Conservation (phyloP, 331 rosid species). For the Saraca asoca region DNA sequence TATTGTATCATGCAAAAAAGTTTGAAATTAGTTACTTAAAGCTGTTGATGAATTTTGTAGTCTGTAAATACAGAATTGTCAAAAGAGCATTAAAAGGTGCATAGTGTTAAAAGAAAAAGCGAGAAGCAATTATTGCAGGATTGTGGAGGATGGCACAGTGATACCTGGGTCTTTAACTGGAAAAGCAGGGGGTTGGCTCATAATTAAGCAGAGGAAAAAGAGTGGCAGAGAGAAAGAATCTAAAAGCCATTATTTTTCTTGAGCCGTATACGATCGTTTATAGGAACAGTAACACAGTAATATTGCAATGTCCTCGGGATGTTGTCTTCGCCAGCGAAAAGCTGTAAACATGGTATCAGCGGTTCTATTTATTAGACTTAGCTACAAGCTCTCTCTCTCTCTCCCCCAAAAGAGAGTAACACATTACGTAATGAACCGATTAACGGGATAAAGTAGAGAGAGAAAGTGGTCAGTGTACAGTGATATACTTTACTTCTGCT, state of each 20-base stretch:
- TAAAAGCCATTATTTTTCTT: slow-evolving; percentile 34
- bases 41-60: too few relatives aligned
- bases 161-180: slow-evolving; percentile 19
- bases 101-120: not conserved
- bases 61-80: too few relatives aligned
- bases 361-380: slow-evolving; percentile 16
- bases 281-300: slow-evolving; percentile 51
- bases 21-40: too few relatives aligned
- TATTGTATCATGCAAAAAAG: too few relatives aligned
- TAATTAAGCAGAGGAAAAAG: slow-evolving; percentile 29
- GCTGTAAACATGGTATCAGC: slow-evolving; percentile 42
- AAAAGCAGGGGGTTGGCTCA: slow-evolving; percentile 17
- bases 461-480: slow-evolving; percentile 38
- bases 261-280: slow-evolving; percentile 35
- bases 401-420: not conserved
- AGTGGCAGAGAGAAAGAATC: slow-evolving; percentile 38
- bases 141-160: not conserved
- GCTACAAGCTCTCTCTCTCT: slow-evolving; percentile 26
- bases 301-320: slow-evolving; percentile 54
- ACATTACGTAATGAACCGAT: not conserved
- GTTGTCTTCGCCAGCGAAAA: slow-evolving; percentile 50
- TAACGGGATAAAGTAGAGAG: slow-evolving; percentile 37
- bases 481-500: slow-evolving; percentile 40
- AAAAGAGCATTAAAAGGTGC: too few relatives aligned
- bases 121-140: not conserved